These are phyloP conservation scores for Jackrogersella multiformis DNA, from an alignment of 495 filamentous ascomycete genomes.

Conservation along the genomic window DNA sequence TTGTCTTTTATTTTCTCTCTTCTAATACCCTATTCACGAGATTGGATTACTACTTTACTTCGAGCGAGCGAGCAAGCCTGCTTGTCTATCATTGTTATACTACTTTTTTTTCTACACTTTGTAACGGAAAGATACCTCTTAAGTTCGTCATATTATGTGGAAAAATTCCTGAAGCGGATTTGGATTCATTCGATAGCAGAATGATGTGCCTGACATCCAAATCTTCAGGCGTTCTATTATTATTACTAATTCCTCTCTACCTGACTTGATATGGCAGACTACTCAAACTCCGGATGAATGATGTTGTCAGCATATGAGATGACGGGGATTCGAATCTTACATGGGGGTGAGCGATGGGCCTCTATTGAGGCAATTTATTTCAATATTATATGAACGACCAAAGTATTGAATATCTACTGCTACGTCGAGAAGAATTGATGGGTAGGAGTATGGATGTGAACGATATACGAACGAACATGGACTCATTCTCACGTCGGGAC, in stretches of 20 bases:
- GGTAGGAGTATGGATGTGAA: neutral
- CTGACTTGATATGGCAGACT: neutral
- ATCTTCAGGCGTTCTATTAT: neutral
- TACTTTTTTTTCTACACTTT: conserved; percentile 31
- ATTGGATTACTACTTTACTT: conserved; percentile 15
- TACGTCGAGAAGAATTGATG: neutral
- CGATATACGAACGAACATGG: conserved; percentile 5
- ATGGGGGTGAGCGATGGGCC: neutral
- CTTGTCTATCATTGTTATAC: conserved; percentile 32
- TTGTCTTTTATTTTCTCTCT: conserved; percentile 14
- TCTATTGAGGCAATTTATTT: conserved; percentile 1
- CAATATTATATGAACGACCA: conserved; percentile 3
- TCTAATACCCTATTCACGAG: conserved; percentile 28
- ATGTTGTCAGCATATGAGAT: neutral
- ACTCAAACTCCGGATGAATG: neutral
- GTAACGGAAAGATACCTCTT: conserved; percentile 32
- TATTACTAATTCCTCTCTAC: neutral
- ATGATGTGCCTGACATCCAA: neutral
- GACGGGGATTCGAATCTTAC: neutral
- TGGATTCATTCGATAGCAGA: neutral
- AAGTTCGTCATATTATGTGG: neutral
- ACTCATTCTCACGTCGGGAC: neutral
- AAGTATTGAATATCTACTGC: neutral
- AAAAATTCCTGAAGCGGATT: neutral
- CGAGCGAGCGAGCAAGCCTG: conserved; percentile 11